Conservation (phyloP, 2,329 filamentous ascomycete genomes). For the Neonectria punicea region DNA sequence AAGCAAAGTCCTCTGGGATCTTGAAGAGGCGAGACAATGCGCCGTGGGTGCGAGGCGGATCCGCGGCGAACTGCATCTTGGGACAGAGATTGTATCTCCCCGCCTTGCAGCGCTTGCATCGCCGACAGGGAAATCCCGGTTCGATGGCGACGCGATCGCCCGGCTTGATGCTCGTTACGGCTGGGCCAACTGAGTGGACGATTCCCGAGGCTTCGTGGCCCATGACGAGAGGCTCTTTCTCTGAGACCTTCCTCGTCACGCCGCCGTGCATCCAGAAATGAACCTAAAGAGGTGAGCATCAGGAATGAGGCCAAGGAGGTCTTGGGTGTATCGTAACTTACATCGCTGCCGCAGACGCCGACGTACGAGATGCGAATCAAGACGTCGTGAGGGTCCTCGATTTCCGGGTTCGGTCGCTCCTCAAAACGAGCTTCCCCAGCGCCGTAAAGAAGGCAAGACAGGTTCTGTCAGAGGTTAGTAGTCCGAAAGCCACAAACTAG, state of each 20-base stretch:
- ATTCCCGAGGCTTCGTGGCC: slow-evolving; percentile 77
- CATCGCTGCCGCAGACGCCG: slow-evolving; percentile 45
- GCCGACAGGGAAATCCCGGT: slow-evolving; percentile 86
- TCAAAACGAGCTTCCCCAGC: slow-evolving; percentile 33
- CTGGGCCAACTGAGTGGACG: slow-evolving; percentile 74
- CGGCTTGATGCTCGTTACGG: slow-evolving; percentile 68
- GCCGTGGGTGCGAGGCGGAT: slow-evolving; percentile 77
- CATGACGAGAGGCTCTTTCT: slow-evolving; percentile 82
- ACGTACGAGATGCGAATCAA: slow-evolving; percentile 38
- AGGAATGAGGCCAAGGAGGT: neutral
- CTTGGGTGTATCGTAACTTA: slow-evolving; percentile 1
- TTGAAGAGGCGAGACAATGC: slow-evolving; percentile 74
- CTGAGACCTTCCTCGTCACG: slow-evolving; percentile 81
- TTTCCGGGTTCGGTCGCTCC: slow-evolving; percentile 32
- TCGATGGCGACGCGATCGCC: slow-evolving; percentile 93
- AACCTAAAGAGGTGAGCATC: slow-evolving; percentile 60
- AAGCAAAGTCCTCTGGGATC: slow-evolving; percentile 90
- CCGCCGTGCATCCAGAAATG: slow-evolving; percentile 88
- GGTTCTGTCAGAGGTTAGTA: slow-evolving; percentile 15
- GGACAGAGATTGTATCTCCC: slow-evolving; percentile 91
- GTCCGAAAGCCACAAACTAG: neutral
- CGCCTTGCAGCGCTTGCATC: slow-evolving; percentile 79
- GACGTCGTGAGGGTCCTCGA: slow-evolving; percentile 41
- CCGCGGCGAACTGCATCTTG: slow-evolving; percentile 90
- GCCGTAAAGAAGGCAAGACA: slow-evolving; percentile 38